phyloP scores from a whole-genome alignment of 1,139 yeast species.

The Pneumocystis carinii region DNA sequence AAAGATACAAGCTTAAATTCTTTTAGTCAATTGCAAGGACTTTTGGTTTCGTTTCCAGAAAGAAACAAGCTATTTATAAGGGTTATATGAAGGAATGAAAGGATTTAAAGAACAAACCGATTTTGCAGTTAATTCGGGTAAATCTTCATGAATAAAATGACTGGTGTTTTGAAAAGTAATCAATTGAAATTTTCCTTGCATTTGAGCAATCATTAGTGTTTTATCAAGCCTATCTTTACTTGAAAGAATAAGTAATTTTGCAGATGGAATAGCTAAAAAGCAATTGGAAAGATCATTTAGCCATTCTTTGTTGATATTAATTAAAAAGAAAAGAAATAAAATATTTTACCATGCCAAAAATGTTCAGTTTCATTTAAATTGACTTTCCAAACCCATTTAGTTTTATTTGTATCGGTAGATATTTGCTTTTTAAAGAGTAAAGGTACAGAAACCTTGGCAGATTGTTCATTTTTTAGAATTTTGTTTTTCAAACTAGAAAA shows the following conservation, averaged over 20 bases:
- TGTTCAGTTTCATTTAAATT: slow-evolving; percentile 45
- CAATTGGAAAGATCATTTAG: slow-evolving; percentile 51
- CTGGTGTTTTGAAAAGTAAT: slow-evolving; percentile 73
- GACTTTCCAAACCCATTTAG: slow-evolving; percentile 40
- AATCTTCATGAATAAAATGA: slow-evolving; percentile 86
- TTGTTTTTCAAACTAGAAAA: slow-evolving; percentile 27
- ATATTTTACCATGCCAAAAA: slow-evolving; percentile 42
- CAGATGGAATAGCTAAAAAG: slow-evolving; percentile 42
- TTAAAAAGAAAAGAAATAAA: not conserved
- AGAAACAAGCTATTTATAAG: not conserved
- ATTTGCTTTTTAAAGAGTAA: slow-evolving; percentile 30
- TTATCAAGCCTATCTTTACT: slow-evolving; percentile 84
- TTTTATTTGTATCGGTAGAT: slow-evolving; percentile 12
- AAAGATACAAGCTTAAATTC: not conserved
- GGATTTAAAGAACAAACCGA: not conserved
- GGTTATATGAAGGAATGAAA: not conserved
- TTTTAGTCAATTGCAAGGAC: not conserved
- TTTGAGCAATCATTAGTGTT: slow-evolving; percentile 76
- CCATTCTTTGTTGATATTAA: slow-evolving; percentile 35
- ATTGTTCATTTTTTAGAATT: slow-evolving; percentile 37
- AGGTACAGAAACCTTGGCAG: slow-evolving; percentile 71
- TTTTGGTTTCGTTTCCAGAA: not conserved
- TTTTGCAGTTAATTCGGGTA: slow-evolving; percentile 48
- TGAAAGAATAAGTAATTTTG: slow-evolving; percentile 66
- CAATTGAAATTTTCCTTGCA: slow-evolving; percentile 81